Conservation (phyloP, 345 rosid genomes). For the Boechera divaricarpa region DNA sequence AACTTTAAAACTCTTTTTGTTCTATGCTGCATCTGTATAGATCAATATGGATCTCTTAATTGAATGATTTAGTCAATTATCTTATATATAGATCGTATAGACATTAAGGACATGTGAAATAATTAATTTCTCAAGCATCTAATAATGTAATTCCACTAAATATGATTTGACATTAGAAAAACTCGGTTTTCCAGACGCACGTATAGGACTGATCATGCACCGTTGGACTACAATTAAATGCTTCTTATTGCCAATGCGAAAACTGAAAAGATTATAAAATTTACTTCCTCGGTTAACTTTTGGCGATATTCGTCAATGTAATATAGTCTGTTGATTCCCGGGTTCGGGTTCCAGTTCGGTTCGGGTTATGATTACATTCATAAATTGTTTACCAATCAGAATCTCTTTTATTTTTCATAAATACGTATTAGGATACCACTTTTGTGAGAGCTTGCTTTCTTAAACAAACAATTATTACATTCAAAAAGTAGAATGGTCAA, state of each 20-base stretch:
- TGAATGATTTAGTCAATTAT: neutral
- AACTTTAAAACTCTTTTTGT: neutral
- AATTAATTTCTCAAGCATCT: neutral
- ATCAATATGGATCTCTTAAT: neutral
- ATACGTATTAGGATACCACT: neutral
- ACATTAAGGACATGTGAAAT: neutral
- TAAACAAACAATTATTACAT: neutral
- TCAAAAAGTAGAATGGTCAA: neutral
- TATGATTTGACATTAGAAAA: constrained; percentile 14
- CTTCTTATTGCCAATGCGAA: neutral
- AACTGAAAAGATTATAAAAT: neutral
- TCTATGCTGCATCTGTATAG: neutral
- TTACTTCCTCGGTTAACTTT: neutral
- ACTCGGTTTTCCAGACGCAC: neutral
- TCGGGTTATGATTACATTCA: neutral
- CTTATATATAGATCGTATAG: neutral
- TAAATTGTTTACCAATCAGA: neutral
- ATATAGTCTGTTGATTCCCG: no score
- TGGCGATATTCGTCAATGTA: neutral
- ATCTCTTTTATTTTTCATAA: no score
- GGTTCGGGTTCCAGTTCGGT: no score
- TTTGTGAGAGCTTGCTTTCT: neutral
- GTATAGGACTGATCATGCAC: neutral
- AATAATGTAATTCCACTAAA: neutral
- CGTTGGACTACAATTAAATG: neutral